Evolutionary conservation across 768 basidiomycete genomes (phyloP), one percentile per base, ranked within the genome.

Genomic region (Cystofilobasidium capitatum): DNA sequence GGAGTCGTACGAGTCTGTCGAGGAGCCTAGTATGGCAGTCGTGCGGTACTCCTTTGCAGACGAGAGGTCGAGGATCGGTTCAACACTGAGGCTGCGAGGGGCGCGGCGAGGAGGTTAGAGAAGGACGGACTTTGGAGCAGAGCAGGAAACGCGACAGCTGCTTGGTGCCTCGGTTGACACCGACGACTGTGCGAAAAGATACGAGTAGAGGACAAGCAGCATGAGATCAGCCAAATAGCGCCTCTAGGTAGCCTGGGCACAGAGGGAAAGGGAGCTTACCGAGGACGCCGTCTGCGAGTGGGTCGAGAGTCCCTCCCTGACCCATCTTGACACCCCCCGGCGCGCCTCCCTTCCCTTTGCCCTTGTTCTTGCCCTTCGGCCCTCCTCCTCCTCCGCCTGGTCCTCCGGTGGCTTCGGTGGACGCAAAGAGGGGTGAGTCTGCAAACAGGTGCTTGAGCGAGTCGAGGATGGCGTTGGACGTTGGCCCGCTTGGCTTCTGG

Each of bases 221-320:
- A 12, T 13, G 54, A 5, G 29, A 14, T 9, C 14, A 31, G 26
- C 37, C 35, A 4, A 6, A n/a, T 16, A 10, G 22, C 7, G 35
- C 4, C 35, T 22, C 22, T n/a, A n/a, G 40, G 10, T 17, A 40
- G 24, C 24, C 5, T 3, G 22, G 51, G 29, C 14, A 31, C 16
- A 13, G n/a, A 49, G 31, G 45, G 60, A 26, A 26, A 22, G 37
- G 10, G 42, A 20, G 72, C 81, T 71, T 75, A 92, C 92, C 90
- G 70, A 97, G 79, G 20, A 96, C 91, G 51, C 94, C 94, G 76
- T 96, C 91, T 7, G 96, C 96, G 40, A 98, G 81, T 20, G 96
- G 96, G 79, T 99, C 96, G 59, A 99, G 80, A 4, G 96, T 99
- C 5, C 96, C 92, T 35, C 91, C 91, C 77, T 92, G 89, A 1